A percentile compares a stretch with the other conserved stretches of the same genome.
Evolutionary conservation across 768 basidiomycete genomes (phyloP).

Genomic region (Albatrellus ellisii): DNA sequence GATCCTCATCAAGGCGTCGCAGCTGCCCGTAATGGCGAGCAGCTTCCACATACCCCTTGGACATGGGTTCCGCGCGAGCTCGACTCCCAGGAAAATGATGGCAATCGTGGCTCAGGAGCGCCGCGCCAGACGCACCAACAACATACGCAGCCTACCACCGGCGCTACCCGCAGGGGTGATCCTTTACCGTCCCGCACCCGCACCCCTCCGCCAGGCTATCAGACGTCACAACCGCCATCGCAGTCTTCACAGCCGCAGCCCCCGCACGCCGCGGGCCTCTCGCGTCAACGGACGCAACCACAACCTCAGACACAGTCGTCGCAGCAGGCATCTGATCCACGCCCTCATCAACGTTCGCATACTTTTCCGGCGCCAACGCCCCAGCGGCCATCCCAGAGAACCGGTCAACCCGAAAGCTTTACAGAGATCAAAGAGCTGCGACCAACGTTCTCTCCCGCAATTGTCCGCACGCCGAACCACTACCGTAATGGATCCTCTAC

Average conservation of each 20-base stretch:
- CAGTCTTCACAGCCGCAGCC: conserved; percentile 2
- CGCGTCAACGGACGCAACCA: not conserved
- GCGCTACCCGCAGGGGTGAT: conserved; percentile 1
- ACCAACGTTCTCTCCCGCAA: conserved; percentile 55
- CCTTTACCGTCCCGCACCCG: conserved; percentile 2
- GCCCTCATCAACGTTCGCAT: conserved; percentile 6
- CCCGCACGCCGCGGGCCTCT: conserved; percentile 1
- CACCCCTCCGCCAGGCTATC: not conserved
- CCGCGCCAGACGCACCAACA: conserved; percentile 10
- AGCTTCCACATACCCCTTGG: conserved; percentile 50
- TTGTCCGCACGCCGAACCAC: conserved; percentile 56
- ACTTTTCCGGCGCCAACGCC: conserved; percentile 11
- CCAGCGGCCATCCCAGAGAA: conserved; percentile 7
- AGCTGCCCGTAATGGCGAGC: conserved; percentile 6
- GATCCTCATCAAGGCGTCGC: not conserved
- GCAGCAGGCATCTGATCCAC: not conserved
- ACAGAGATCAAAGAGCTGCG: conserved; percentile 40
- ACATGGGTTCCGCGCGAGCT: conserved; percentile 47
- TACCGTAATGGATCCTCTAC: no score
- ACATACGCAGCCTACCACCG: conserved; percentile 6
- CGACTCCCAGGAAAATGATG: conserved; percentile 20
- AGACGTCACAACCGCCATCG: not conserved
- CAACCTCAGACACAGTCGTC: not conserved
- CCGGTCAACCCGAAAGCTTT: conserved; percentile 28
- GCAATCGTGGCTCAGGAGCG: conserved; percentile 8